These are phyloP conservation scores for Myochromella boudieri DNA, from an alignment of 768 basidiomycete genomes.

Conservation along the genomic window DNA sequence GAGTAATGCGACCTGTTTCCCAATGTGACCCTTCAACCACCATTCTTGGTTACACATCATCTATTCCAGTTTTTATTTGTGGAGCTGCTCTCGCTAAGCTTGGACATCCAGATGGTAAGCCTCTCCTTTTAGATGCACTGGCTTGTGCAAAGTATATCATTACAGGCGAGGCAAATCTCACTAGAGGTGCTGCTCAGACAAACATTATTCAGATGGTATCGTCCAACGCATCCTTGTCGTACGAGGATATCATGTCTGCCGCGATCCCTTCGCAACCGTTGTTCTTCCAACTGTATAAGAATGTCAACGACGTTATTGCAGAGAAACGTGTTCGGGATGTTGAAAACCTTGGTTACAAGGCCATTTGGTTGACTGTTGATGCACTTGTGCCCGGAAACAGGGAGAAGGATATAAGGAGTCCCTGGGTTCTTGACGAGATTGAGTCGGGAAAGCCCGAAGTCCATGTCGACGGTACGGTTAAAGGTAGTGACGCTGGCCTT, in stretches of 20 bases:
- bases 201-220: constrained; percentile 87
- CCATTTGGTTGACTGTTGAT: constrained; percentile 91
- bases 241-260: constrained; percentile 58
- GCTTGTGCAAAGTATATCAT: constrained; percentile 1
- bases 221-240: constrained; percentile 71
- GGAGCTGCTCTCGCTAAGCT: constrained; percentile 84
- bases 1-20: constrained; percentile 71
- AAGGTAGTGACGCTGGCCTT: constrained; percentile 36
- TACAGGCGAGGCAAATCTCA: constrained; percentile 82
- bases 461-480: constrained; percentile 27
- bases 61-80: constrained; percentile 80
- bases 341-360: constrained; percentile 75
- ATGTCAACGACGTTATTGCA: constrained; percentile 64
- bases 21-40: constrained; percentile 68
- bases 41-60: constrained; percentile 68
- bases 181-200: constrained; percentile 60
- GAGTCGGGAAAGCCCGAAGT: constrained; percentile 37
- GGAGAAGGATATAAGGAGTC: constrained; percentile 68
- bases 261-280: constrained; percentile 56
- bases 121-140: background rate
- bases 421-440: constrained; percentile 56
- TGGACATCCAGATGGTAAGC: constrained; percentile 75
- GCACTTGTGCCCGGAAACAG: constrained; percentile 82
- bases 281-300: constrained; percentile 89
- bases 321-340: constrained; percentile 71